Evolutionary conservation across 768 basidiomycete species (phyloP), one percentile per base, ranked within the genome.

Genomic region (Coprinellus aureogranulatus): DNA sequence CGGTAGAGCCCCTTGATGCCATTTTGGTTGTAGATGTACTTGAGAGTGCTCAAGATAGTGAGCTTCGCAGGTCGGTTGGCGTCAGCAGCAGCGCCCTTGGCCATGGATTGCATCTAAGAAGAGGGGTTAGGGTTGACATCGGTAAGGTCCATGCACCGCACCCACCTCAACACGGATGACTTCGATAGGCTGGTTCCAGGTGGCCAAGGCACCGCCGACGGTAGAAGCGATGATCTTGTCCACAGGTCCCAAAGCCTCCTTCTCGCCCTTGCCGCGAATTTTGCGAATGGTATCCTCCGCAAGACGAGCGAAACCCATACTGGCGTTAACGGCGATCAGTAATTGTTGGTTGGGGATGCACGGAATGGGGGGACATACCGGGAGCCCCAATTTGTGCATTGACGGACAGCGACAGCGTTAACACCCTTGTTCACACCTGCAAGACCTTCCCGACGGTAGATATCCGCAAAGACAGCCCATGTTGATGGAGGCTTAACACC

Each of bases 111-210:
- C 97, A 99, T 98, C 92, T 97, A 68, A n/a, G 27, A 59, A 57
- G 55, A 41, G 50, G 62, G 22, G 18, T n/a, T 31, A 54, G 31
- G n/a, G 26, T 56, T 27, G 8, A 2, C 47, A 26, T 26, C 26
- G 53, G 50, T 28, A 37, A 18, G 40, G 37, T 51, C 27, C 20
- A 30, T 28, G 44, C 34, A 31, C 22, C n/a, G n/a, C 28, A 62
- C 70, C 42, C 69, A 92, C 94, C 81, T 97, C 95, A 30, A 98
- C 94, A 56, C 96, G 92, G 62, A 98, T 83, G 64, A 98, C 96
- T 75, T 98, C 95, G 59, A 98, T 97, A 40, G 94, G 96, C 70
- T 98, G 97, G 73, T 99, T 99, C 97, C 97, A 99, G 53, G 94
- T 97, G 12, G 93, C 96, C 60, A 98, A 75, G 44, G 97, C 95